Evolutionary conservation across 2,329 filamentous ascomycete genomes (phyloP).

Genomic region (Neonectria punicea): DNA sequence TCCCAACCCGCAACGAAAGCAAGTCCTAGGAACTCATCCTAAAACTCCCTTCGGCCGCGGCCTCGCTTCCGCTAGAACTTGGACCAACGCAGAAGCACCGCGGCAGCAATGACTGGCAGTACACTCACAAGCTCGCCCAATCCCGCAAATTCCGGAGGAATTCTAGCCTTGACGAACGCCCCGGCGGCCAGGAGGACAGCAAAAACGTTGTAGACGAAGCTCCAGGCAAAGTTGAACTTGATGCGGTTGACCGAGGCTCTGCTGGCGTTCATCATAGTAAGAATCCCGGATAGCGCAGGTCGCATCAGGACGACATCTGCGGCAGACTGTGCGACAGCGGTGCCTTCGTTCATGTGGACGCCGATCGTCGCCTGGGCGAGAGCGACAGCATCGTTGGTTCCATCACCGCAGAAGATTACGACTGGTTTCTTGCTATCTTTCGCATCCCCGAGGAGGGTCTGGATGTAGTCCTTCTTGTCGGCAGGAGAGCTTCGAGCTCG

Average conservation of each 20-base stretch:
- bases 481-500: constrained; percentile 56
- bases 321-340: constrained; percentile 72
- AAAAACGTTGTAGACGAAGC: constrained; percentile 75
- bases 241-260: constrained; percentile 59
- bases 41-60: background rate
- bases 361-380: constrained; percentile 78
- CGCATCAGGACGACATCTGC: constrained; percentile 77
- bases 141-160: constrained; percentile 72
- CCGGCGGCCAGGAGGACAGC: constrained; percentile 75
- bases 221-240: constrained; percentile 76
- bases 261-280: constrained; percentile 67
- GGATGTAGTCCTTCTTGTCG: constrained; percentile 59
- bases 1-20: constrained; percentile 11
- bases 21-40: constrained; percentile 13
- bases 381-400: constrained; percentile 81
- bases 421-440: constrained; percentile 43
- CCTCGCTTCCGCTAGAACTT: constrained; percentile 29
- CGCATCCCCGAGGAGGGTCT: constrained; percentile 45
- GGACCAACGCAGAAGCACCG: constrained; percentile 41
- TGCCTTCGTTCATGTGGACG: constrained; percentile 71
- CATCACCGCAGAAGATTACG: constrained; percentile 79
- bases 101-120: constrained; percentile 68
- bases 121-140: constrained; percentile 80
- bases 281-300: constrained; percentile 63
- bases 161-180: constrained; percentile 64